A percentile compares a stretch with the other conserved stretches of the same genome.
Conservation (phyloP, 371 early-diverging fungal species). For the Apophysomyces sp. region DNA sequence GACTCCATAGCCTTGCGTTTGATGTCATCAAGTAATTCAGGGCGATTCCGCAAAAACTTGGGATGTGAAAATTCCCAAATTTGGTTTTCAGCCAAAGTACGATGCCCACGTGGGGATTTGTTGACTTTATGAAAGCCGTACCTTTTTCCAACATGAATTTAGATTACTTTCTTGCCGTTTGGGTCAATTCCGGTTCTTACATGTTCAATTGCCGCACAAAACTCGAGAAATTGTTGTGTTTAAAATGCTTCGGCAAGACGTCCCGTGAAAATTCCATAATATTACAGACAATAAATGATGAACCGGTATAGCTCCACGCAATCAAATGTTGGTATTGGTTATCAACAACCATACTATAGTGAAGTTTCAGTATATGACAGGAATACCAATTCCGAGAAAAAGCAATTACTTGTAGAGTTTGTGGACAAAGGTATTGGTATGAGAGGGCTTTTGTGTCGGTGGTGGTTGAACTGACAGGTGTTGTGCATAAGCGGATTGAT, state of each 20-base stretch:
- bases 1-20: slow-evolving; percentile 86
- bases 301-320: slow-evolving; percentile 81
- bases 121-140: slow-evolving; percentile 90
- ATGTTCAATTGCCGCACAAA: slow-evolving; percentile 91
- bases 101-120: slow-evolving; percentile 82
- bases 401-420: slow-evolving; percentile 46
- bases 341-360: slow-evolving; percentile 77
- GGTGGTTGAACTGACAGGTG: slow-evolving; percentile 2
- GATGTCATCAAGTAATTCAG: slow-evolving; percentile 83
- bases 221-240: slow-evolving; percentile 86
- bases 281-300: slow-evolving; percentile 90
- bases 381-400: neutral
- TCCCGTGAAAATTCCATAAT: slow-evolving; percentile 80
- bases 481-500: slow-evolving; percentile 2
- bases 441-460: slow-evolving; percentile 11
- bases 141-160: slow-evolving; percentile 32
- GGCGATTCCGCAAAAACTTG: slow-evolving; percentile 76
- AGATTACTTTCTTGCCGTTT: no score
- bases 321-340: slow-evolving; percentile 79
- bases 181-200: no score
- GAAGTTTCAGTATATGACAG: neutral
- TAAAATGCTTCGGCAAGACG: slow-evolving; percentile 83
- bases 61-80: slow-evolving; percentile 93
- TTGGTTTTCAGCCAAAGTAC: slow-evolving; percentile 82
- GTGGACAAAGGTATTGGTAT: slow-evolving; percentile 44